phyloP scores from a whole-genome alignment of 345 rosid species.

The Acer negundo region DNA sequence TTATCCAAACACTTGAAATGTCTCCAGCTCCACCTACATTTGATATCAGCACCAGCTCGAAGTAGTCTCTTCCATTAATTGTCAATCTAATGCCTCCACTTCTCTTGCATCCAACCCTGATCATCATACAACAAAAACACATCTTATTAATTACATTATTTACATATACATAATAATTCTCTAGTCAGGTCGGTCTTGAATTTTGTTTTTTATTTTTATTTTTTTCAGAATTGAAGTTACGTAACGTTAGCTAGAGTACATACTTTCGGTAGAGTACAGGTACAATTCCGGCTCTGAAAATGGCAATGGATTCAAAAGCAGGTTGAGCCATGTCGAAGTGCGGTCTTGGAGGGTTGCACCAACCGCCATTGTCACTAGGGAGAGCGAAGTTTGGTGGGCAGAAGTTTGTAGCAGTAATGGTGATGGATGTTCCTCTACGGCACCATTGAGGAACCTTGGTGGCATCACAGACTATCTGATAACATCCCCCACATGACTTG shows the following conservation, averaged over 20 bases:
- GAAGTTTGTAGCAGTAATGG: slow-evolving; percentile 75
- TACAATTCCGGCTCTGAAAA: slow-evolving; percentile 68
- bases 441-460: slow-evolving; percentile 64
- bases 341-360: slow-evolving; percentile 79
- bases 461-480: slow-evolving; percentile 58
- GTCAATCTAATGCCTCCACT: slow-evolving; percentile 78
- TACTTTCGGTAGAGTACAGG: slow-evolving; percentile 68
- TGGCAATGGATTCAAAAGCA: slow-evolving; percentile 70
- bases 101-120: slow-evolving; percentile 64
- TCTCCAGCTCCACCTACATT: slow-evolving; percentile 73
- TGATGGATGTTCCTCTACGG: slow-evolving; percentile 53
- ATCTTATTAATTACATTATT: no score
- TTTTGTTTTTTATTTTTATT: no score
- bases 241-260: not conserved
- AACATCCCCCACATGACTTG: slow-evolving; percentile 66
- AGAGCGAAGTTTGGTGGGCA: slow-evolving; percentile 76
- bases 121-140: not conserved
- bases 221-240: no score
- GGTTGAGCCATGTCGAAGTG: slow-evolving; percentile 85
- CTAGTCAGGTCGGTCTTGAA: no score
- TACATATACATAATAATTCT: no score
- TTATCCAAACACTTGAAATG: slow-evolving; percentile 51
- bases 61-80: slow-evolving; percentile 62
- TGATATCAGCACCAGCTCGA: slow-evolving; percentile 70
- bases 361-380: slow-evolving; percentile 71